Conservation (phyloP, 2,329 filamentous ascomycete species). For the Geosmithia morbida region DNA sequence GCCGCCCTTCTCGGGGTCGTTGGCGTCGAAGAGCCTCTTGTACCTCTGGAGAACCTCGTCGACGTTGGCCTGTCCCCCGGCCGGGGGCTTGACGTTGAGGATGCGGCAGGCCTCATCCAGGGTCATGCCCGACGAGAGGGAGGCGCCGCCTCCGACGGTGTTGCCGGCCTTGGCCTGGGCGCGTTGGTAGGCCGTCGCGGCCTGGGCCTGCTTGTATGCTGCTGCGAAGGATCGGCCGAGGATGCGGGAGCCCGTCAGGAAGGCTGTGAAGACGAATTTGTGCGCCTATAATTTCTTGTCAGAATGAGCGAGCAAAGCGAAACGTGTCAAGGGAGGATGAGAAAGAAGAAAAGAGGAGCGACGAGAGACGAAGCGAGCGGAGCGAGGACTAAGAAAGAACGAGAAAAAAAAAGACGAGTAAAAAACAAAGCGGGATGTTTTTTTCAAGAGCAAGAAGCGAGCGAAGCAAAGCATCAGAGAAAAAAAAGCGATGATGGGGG, state of each 20-base stretch:
- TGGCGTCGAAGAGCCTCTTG: constrained; percentile 87
- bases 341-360: background rate
- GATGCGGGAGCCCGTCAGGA: constrained; percentile 80
- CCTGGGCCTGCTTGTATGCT: constrained; percentile 89
- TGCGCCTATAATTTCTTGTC: constrained; percentile 53
- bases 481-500: no score
- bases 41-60: constrained; percentile 74
- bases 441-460: no score
- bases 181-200: constrained; percentile 68
- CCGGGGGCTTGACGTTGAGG: constrained; percentile 81
- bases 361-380: background rate
- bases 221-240: constrained; percentile 86
- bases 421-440: no score
- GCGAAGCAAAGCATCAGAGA: no score
- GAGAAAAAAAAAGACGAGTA: background rate
- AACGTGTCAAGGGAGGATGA: no score
- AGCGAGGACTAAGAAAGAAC: background rate
- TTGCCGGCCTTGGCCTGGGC: constrained; percentile 51
- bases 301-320: background rate
- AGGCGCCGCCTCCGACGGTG: constrained; percentile 37
- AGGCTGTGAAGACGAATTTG: constrained; percentile 76
- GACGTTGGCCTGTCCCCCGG: constrained; percentile 57
- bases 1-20: constrained; percentile 89
- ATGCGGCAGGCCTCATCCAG: constrained; percentile 97
- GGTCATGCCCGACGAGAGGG: constrained; percentile 58